phyloP scores from a whole-genome alignment of 2,329 filamentous ascomycete genomes.

The Elsinoe australis region DNA sequence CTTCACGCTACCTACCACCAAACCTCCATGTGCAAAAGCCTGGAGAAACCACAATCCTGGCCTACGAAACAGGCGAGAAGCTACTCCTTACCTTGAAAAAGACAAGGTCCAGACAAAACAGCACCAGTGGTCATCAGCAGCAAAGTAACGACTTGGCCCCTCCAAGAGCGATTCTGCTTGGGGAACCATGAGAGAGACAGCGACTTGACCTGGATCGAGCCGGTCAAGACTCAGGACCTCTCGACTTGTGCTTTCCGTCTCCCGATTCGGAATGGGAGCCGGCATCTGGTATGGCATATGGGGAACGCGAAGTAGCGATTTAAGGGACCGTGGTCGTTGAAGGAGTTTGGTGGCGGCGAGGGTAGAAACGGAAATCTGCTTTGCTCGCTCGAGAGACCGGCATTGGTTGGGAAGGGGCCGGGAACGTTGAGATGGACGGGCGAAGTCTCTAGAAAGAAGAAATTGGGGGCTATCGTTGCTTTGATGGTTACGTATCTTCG shows the following conservation, averaged over 20 bases:
- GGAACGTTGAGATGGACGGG: not conserved
- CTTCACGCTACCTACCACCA: not conserved
- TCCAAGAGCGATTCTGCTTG: constrained; percentile 1
- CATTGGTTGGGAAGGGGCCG: not conserved
- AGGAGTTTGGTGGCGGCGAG: not conserved
- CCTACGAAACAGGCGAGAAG: not conserved
- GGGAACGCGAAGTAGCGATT: not conserved
- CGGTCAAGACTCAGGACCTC: not conserved
- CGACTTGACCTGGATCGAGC: not conserved
- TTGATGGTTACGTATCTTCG: not conserved
- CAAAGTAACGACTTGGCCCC: not conserved
- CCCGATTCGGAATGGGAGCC: not conserved
- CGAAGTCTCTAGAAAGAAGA: not conserved
- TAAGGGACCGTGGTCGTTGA: not conserved
- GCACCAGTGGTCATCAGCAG: constrained; percentile 2
- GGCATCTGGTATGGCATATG: not conserved
- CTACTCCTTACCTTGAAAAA: not conserved
- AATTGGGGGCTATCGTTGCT: not conserved
- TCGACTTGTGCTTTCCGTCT: not conserved
- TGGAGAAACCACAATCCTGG: not conserved
- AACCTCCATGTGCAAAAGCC: not conserved
- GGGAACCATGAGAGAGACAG: not conserved
- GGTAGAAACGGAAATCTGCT: not conserved
- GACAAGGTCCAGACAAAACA: not conserved
- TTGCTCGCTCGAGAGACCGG: constrained; percentile 4